Percentiles rank a stretch among this genome's conserved stretches.
phyloP scores from a whole-genome alignment of 2,329 filamentous ascomycete species.

The Metarhizium sp. region DNA sequence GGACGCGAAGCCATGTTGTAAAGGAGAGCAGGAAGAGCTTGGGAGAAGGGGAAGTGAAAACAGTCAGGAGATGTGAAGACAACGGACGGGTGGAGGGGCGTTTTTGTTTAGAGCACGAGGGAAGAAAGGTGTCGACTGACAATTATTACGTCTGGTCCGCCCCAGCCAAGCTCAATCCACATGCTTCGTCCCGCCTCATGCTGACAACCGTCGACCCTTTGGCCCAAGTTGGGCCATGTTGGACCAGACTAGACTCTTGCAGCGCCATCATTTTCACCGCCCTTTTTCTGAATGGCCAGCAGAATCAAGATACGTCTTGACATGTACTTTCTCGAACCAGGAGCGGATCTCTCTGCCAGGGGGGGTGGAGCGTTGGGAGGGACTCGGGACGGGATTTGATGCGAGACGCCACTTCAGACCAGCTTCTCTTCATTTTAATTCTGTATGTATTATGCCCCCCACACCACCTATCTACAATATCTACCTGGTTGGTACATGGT shows the following conservation, averaged over 20 bases:
- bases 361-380: background rate
- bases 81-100: slow-evolving; percentile 1
- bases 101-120: slow-evolving; percentile 2
- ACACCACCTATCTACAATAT: background rate
- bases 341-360: background rate
- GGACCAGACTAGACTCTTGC: slow-evolving; percentile 5
- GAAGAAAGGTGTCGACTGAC: background rate
- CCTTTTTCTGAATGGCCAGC: slow-evolving; percentile 7
- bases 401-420: background rate
- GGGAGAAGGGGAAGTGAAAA: background rate
- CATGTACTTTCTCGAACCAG: background rate
- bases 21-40: background rate
- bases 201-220: background rate
- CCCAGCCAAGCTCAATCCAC: background rate
- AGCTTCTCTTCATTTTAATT: background rate
- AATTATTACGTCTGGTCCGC: no score
- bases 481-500: no score
- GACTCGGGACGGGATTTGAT: background rate
- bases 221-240: background rate
- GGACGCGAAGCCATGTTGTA: slow-evolving; percentile 62
- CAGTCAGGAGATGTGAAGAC: background rate
- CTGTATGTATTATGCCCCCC: background rate
- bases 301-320: background rate
- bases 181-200: background rate
- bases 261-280: slow-evolving; percentile 11